phyloP scores from a whole-genome alignment of 306 rosid species.

The Trichosanthes truncata region DNA sequence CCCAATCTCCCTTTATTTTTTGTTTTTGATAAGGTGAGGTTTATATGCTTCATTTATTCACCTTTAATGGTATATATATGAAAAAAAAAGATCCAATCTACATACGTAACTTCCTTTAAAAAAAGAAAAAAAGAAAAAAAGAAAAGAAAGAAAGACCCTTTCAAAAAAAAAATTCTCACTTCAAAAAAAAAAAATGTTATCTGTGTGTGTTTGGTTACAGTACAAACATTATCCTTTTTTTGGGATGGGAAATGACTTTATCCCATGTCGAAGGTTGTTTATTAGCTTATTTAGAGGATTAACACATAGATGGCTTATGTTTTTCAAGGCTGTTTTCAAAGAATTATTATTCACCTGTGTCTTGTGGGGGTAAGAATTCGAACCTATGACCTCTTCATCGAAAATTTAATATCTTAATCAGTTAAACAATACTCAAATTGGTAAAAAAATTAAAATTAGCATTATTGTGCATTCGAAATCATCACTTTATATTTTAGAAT shows the following conservation, averaged over 20 bases:
- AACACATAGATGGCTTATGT: not conserved
- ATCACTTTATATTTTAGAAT: not conserved
- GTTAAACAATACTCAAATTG: no score
- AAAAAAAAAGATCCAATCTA: not conserved
- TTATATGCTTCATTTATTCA: conserved; percentile 22
- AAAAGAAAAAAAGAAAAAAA: not conserved
- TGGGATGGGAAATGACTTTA: not conserved
- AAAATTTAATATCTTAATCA: not conserved
- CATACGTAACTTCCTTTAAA: not conserved
- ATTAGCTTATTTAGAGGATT: not conserved
- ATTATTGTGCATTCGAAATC: not conserved
- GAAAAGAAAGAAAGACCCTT: not conserved
- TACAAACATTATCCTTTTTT: not conserved
- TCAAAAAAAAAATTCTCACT: conserved; percentile 6
- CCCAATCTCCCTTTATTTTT: conserved; percentile 8
- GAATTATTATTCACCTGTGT: no score
- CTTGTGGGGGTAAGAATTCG: not conserved
- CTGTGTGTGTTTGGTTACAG: not conserved
- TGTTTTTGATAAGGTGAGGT: conserved; percentile 28
- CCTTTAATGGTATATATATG: conserved; percentile 5
- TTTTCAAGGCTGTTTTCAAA: not conserved
- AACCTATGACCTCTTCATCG: not conserved
- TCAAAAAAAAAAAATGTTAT: not conserved
- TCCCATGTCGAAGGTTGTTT: not conserved
- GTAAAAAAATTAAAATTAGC: not conserved